phyloP scores from a whole-genome alignment of 352 stramenopile genomes.

The Globisporangium abappressorium region DNA sequence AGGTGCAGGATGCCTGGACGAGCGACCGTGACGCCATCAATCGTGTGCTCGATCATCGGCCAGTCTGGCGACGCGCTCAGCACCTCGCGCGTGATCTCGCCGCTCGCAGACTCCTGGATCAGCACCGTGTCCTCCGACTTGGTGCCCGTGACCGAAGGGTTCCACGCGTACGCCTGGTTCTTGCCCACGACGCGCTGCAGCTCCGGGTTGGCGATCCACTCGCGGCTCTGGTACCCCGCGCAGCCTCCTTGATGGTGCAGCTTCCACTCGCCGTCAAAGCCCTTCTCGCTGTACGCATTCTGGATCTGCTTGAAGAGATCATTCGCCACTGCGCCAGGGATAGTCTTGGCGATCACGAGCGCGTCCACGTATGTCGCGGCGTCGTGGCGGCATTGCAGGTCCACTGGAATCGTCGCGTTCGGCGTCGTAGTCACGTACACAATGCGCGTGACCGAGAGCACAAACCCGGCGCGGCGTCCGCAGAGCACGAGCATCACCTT shows the following conservation, averaged over 20 bases:
- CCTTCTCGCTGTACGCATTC: conserved; percentile 48
- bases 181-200: conserved; percentile 28
- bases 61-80: conserved; percentile 52
- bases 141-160: conserved; percentile 65
- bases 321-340: conserved; percentile 27
- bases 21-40: conserved; percentile 43
- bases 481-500: conserved; percentile 81
- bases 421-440: conserved; percentile 57
- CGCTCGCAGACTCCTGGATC: conserved; percentile 24
- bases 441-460: conserved; percentile 60
- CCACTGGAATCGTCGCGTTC: conserved; percentile 20
- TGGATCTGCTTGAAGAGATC: conserved; percentile 60
- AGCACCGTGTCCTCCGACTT: conserved; percentile 77
- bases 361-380: conserved; percentile 71
- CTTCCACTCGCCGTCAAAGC: conserved; percentile 61
- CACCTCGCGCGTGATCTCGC: conserved; percentile 40
- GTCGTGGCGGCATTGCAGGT: conserved; percentile 56
- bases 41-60: conserved; percentile 48
- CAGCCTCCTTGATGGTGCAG: conserved; percentile 65
- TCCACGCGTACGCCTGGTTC: conserved; percentile 69
- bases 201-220: conserved; percentile 63
- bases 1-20: conserved; percentile 63
- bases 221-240: conserved; percentile 64
- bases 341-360: conserved; percentile 43
- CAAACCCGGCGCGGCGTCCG: conserved; percentile 56